Evolutionary conservation across 2,329 filamentous ascomycete species (phyloP).

Genomic region (Moelleriella libera): DNA sequence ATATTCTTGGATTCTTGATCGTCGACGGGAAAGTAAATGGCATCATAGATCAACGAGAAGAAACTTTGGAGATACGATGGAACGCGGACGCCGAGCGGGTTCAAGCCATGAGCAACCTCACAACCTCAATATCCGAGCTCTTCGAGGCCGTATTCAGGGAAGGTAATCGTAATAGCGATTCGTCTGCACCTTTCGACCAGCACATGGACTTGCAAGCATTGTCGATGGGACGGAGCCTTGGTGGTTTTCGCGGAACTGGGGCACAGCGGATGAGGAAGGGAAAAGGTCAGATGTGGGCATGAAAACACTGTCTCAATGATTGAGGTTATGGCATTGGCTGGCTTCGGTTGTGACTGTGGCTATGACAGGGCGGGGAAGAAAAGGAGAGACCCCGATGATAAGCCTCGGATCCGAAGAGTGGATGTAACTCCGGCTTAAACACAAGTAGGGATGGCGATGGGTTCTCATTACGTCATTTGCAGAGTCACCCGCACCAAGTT

Average conservation of each 20-base stretch:
- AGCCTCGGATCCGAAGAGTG: too few relatives aligned
- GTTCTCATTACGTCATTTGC: too few relatives aligned
- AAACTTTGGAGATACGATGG: constrained; percentile 69
- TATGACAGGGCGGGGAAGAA: too few relatives aligned
- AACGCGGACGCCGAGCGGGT: constrained; percentile 61
- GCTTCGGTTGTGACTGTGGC: too few relatives aligned
- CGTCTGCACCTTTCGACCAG: constrained; percentile 13
- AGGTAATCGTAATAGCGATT: constrained; percentile 32
- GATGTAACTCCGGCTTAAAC: too few relatives aligned
- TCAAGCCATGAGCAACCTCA: constrained; percentile 59
- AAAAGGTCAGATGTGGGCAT: constrained; percentile 2
- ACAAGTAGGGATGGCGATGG: too few relatives aligned
- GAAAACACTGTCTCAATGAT: neutral
- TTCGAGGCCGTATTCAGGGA: constrained; percentile 64
- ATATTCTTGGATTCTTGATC: constrained; percentile 91
- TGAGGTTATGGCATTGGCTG: too few relatives aligned
- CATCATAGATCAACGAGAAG: constrained; percentile 77
- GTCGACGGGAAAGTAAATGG: constrained; percentile 77
- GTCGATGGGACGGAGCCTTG: constrained; percentile 4
- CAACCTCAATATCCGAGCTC: constrained; percentile 51
- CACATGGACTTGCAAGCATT: constrained; percentile 13
- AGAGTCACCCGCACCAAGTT: too few relatives aligned
- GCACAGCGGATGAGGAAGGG: constrained; percentile 4
- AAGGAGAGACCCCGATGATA: too few relatives aligned
- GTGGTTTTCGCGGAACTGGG: neutral